Base-by-base conservation (phyloP, 768 basidiomycete genomes). In the Lyophyllum shimeji region DNA sequence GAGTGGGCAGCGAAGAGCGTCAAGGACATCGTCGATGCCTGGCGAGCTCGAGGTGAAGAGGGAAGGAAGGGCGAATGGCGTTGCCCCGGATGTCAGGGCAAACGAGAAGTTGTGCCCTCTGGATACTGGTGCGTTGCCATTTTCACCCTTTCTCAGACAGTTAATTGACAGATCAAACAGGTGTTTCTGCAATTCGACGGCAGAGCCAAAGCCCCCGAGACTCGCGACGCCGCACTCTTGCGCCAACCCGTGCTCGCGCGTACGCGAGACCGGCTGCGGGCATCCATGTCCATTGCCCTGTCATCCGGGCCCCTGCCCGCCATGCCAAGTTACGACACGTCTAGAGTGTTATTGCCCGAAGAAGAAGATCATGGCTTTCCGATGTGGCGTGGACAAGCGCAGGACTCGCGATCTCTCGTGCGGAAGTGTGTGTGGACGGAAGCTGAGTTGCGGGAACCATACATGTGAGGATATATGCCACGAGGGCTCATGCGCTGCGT, bases 251-350 rank as follows among this genome's bases (percentile, higher is more conserved):
- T 93, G 90, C 66, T 77, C 84, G 0, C 84, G 89, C 12, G 56
- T 71, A 4, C 82, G 87, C 1, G 70, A 75, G 34, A 71, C 74
- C 25, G 74, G 74, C 5, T 99, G 96, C 62, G 76, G 78, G 0
- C 96, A 98, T 65, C 77, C 92, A 0, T 98, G 95, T 68, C 83
- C 94, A 0, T 67, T 94, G 13, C 75, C 77, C 13, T 98, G 96
- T 65, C 96, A 98, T 68, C 96, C 97, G 0, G 97, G 96, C 0
- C 97, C 96, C 0, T 99, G 97, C 72, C 95, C 95, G 0, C 94
- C 94, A 0, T 99, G 97, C 66, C 82, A 85, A 58, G 81, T 96
- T 11, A 90, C 89, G 5, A 83, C 89, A 0, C 80, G 83, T 42
- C 71, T 85, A n/a, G 74, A 79, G 1, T 99, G 97, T 67, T 86